Base-by-base conservation (phyloP, 116 monocot species). In the Phalaenopsis hybrid region DNA sequence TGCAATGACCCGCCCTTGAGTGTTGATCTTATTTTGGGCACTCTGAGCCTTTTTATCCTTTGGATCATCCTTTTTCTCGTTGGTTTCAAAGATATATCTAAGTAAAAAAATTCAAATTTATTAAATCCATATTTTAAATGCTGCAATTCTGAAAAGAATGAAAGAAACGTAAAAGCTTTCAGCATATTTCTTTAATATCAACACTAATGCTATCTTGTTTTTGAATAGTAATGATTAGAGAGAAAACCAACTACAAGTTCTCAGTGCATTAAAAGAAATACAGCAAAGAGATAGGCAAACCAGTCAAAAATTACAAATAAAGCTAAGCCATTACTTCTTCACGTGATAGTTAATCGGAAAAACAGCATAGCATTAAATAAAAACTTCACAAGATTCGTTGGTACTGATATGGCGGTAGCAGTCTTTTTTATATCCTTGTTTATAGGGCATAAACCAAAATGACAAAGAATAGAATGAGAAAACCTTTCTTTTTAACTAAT, bases 31-130 rank as follows among this genome's bases (percentile, higher is more conserved):
- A 28, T 70, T 79, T 73, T 91, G 85, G 58, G 46, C 79, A 79
- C 37, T 84, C 81, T 92, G 88, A 50, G 85, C 81, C 80, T 83
- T 75, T 77, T 90, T 94, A 81, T 85, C 85, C 72, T 95, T 92
- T 18, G 87, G 37, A 16, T 83, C 88, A 33, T 79, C 85, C 34
- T 94, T 97, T 46, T 87, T 87, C 87, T 92, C 94, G 76, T 88
- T 97, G 8, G 41, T 78, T 76, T 97, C 94, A 87, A 94, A 97
- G 33, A 93, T 88, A 78, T 97, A 97, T 83, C 97, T 97, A 52
- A 10, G 33, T 37, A 73, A 73, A 37, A 21, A 73, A 34, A 13
- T 73, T 20, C 44, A 21, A 20, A 41, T 3, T 16, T 4, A 72
- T 37, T 16, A 72, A 13, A 72, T 44, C 18, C 46, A 1, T 8